A percentile compares a stretch with the other conserved stretches of the same genome.
These are phyloP conservation scores for Colletotrichum orbiculare DNA, from an alignment of 2,329 filamentous ascomycete genomes.

Conservation along the genomic window DNA sequence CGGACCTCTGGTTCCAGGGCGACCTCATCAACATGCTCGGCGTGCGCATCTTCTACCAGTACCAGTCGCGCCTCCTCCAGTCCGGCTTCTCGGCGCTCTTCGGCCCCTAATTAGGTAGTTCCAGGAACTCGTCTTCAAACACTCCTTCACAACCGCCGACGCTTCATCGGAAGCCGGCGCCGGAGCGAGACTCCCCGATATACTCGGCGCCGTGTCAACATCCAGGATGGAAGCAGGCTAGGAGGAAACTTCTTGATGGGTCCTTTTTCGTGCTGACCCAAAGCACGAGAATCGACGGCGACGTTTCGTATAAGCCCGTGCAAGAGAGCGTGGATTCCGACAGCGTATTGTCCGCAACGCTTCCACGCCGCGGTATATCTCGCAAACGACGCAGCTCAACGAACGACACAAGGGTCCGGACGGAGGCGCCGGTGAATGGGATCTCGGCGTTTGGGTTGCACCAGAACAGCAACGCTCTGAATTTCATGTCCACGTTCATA, in stretches of 20 bases:
- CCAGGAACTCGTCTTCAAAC: conserved; percentile 63
- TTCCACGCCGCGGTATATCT: no score
- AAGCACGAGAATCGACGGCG: no score
- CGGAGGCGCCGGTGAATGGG: conserved; percentile 43
- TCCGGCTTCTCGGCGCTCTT: conserved; percentile 58
- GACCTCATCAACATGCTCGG: conserved; percentile 60
- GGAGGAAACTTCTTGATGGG: conserved; percentile 41
- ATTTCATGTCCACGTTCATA: conserved; percentile 57
- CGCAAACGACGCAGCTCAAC: no score
- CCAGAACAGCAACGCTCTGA: conserved; percentile 54
- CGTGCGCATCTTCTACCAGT: conserved; percentile 63
- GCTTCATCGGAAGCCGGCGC: conserved; percentile 44
- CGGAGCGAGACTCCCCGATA: conserved; percentile 54
- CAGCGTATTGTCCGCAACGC: no score
- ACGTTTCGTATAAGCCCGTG: no score
- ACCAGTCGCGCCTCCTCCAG: conserved; percentile 62
- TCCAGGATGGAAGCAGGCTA: conserved; percentile 61
- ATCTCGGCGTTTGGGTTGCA: conserved; percentile 53
- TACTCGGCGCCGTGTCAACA: conserved; percentile 57
- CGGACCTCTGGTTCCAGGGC: conserved; percentile 58
- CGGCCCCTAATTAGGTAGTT: conserved; percentile 53
- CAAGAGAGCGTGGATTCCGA: no score
- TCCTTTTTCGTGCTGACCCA: no score
- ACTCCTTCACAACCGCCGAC: conserved; percentile 62
- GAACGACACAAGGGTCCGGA: no score